Conservation (phyloP, 164 flowering plant species). For the Annona squamosa region DNA sequence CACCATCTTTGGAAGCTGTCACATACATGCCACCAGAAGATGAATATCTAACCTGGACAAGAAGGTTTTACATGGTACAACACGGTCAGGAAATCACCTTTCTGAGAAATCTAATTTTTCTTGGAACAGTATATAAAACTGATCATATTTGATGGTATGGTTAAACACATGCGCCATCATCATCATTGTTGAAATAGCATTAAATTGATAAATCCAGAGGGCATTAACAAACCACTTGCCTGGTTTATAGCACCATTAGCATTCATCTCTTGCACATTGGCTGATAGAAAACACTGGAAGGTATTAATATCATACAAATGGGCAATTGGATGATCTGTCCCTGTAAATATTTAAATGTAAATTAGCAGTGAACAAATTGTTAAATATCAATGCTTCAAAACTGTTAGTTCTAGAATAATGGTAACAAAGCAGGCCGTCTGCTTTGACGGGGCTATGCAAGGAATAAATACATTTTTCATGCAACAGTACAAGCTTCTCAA, state of each 20-base stretch:
- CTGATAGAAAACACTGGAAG: conserved; percentile 71
- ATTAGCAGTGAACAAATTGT: conserved; percentile 10
- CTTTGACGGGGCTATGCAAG: not conserved
- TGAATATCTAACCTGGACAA: conserved; percentile 69
- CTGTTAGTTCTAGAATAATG: not conserved
- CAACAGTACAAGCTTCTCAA: no score
- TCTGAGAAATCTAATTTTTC: not conserved
- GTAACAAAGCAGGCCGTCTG: not conserved
- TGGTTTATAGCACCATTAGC: conserved; percentile 70
- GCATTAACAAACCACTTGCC: conserved; percentile 26
- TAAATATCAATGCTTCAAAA: not conserved
- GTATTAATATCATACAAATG: conserved; percentile 87
- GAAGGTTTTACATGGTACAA: not conserved
- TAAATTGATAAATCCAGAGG: not conserved
- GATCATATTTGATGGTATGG: no score
- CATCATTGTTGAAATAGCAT: not conserved
- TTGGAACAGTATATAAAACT: not conserved
- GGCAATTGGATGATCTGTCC: conserved; percentile 77
- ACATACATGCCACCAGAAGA: conserved; percentile 79
- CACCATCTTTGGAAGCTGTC: conserved; percentile 88
- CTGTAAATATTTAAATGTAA: conserved; percentile 29
- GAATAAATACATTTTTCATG: not conserved
- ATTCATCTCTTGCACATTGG: conserved; percentile 52
- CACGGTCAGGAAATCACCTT: not conserved
- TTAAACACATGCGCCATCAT: not conserved